Base-by-base conservation (phyloP, 1,139 yeast genomes). In the Yamadazyma aaseri region DNA sequence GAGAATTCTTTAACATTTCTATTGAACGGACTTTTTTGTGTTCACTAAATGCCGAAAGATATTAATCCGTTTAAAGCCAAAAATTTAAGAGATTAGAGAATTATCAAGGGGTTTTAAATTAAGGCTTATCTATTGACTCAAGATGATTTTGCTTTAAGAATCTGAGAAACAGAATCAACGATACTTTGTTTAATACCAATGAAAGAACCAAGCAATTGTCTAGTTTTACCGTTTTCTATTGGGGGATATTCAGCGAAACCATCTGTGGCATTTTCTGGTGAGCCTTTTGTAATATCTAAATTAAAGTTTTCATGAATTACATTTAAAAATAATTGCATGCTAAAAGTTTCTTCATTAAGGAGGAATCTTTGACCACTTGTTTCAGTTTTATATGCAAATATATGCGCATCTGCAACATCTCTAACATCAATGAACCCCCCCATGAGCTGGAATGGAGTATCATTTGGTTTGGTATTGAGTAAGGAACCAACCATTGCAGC, bases 391-490 rank as follows among this genome's bases (percentile, higher is more conserved):
- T 61, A 46, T 0, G 69, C 69, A 3, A 47, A 46, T 21, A 64
- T 36, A 35, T 65, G 72, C 6, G 69, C 69, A 25, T 36, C 43
- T 6, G 71, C 71, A 12, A 63, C 63, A 40, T 65, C 71, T 32
- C 71, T 46, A 7, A 65, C 71, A 40, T 66, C 71, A 17, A 64
- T 46, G 31, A 45, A 60, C 1, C 55, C 50, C 14, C 63, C 66
- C 22, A 42, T 28, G 17, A 24, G 12, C 1, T 16, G 13, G 1
- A 50, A 45, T 17, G 47, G 26, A 7, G 39, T 20, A 21, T 60
- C 51, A 17, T 34, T 31, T 2, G 47, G 40, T 18, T 42, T 40
- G 24, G 49, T 40, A 22, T 41, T 55, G 28, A 60, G 33, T 5
- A 49, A 22, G 5, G 27, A 31, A 26, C 28, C 32, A 11, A 53